Evolutionary conservation across 2,329 filamentous ascomycete genomes (phyloP).

Genomic region (Zymoseptoria passerinii): DNA sequence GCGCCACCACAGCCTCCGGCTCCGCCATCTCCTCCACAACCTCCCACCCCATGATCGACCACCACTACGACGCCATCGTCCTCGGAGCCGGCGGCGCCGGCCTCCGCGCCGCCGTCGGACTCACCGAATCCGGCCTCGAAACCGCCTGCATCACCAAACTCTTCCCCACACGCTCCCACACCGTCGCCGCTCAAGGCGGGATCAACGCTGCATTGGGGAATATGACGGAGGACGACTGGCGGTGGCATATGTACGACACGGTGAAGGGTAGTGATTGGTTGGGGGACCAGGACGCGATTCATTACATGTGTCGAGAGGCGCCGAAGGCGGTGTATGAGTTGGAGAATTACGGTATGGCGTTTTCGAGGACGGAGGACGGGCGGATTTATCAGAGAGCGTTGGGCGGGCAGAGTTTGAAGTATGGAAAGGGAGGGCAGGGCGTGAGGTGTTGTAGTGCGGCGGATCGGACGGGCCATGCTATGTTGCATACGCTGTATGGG

Average conservation of each 20-base stretch:
- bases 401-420: constrained; percentile 41
- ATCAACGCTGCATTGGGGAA: constrained; percentile 53
- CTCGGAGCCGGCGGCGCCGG: constrained; percentile 53
- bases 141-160: constrained; percentile 58
- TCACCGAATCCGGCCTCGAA: constrained; percentile 56
- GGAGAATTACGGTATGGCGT: constrained; percentile 49
- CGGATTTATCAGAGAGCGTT: constrained; percentile 43
- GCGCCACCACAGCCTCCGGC: constrained; percentile 21
- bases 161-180: constrained; percentile 54
- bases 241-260: constrained; percentile 54
- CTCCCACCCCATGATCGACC: constrained; percentile 91
- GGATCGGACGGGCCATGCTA: constrained; percentile 43
- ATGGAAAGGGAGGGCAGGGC: constrained; percentile 42
- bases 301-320: constrained; percentile 52
- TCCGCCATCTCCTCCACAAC: constrained; percentile 15
- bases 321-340: constrained; percentile 47
- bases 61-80: constrained; percentile 70
- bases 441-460: constrained; percentile 41
- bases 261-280: constrained; percentile 53
- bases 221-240: constrained; percentile 49
- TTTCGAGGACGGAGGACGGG: constrained; percentile 41
- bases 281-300: constrained; percentile 52
- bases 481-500: constrained; percentile 45
- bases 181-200: constrained; percentile 58
- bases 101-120: constrained; percentile 54